phyloP scores from a whole-genome alignment of 495 filamentous ascomycete genomes.

The Lepraria neglecta region DNA sequence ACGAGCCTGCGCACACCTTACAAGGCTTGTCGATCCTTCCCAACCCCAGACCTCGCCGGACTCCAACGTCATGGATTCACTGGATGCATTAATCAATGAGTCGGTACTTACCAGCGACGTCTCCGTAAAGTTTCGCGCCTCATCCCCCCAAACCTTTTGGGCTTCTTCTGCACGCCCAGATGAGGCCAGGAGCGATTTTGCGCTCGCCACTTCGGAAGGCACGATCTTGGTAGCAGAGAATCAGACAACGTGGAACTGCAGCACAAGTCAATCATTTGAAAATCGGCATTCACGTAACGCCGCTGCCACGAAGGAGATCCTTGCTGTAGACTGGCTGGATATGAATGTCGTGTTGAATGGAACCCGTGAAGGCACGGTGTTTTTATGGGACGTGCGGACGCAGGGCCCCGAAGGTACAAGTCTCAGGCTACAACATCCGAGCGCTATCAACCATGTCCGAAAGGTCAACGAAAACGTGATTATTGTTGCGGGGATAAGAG shows the following conservation, averaged over 20 bases:
- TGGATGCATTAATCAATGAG: neutral
- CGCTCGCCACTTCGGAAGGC: conserved; percentile 12
- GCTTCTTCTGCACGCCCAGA: conserved; percentile 14
- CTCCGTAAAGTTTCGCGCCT: neutral
- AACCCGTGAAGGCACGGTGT: conserved; percentile 11
- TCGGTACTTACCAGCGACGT: neutral
- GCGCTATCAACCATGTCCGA: conserved; percentile 17
- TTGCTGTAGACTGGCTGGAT: conserved; percentile 21
- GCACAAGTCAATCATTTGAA: neutral
- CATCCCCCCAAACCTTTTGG: conserved; percentile 1
- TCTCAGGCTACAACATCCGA: conserved; percentile 13
- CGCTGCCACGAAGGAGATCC: neutral
- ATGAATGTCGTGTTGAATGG: conserved; percentile 16
- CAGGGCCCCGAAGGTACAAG: conserved; percentile 9
- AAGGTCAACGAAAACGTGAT: conserved; percentile 13
- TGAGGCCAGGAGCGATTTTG: conserved; percentile 8
- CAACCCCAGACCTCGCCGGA: no score
- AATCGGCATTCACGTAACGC: neutral
- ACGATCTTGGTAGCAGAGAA: conserved; percentile 6
- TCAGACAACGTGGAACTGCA: conserved; percentile 7
- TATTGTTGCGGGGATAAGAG: conserved; percentile 18
- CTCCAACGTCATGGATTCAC: neutral
- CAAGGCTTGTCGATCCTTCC: neutral
- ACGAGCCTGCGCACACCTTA: neutral
- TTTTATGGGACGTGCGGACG: conserved; percentile 21